phyloP scores from a whole-genome alignment of 805 yeast genomes.

The Sugiyamaella lignohabitans region DNA sequence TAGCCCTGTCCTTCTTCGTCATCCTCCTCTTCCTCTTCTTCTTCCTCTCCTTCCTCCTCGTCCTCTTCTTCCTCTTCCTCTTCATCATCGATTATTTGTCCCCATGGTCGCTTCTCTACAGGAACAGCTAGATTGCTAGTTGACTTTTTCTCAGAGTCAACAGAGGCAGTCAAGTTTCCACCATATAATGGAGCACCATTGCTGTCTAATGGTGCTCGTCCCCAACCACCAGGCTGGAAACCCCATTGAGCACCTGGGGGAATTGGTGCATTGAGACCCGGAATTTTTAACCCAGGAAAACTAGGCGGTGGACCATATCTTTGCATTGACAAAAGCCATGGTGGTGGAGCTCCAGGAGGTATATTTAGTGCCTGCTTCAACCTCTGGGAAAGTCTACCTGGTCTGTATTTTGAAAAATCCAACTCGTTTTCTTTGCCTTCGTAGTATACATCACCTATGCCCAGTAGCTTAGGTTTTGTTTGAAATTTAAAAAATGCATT shows the following conservation, averaged over 20 bases:
- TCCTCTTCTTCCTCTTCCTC: conserved; percentile 29
- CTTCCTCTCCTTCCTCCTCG: conserved; percentile 28
- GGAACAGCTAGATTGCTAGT: conserved; percentile 13
- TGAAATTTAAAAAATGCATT: conserved; percentile 85
- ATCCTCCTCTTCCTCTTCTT: conserved; percentile 31
- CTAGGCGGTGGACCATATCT: conserved; percentile 78
- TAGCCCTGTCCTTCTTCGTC: conserved; percentile 32
- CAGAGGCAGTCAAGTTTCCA: conserved; percentile 30
- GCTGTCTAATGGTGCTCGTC: conserved; percentile 34
- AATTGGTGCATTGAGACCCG: conserved; percentile 42
- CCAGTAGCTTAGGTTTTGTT: conserved; percentile 61
- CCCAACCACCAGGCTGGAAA: conserved; percentile 37
- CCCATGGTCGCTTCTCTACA: conserved; percentile 24
- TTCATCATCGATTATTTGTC: conserved; percentile 30
- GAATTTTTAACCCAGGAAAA: conserved; percentile 59
- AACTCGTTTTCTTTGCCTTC: conserved; percentile 66
- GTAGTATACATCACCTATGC: conserved; percentile 69
- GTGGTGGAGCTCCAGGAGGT: conserved; percentile 54
- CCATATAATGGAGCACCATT: conserved; percentile 29
- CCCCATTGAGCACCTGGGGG: conserved; percentile 37
- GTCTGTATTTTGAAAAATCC: conserved; percentile 41
- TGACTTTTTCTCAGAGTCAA: conserved; percentile 10
- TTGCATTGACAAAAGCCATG: conserved; percentile 72
- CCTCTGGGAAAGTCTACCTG: conserved; percentile 59
- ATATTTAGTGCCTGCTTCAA: conserved; percentile 68